These are phyloP conservation scores for Neckera pumila DNA, from an alignment of 225 moss, liverwort and hornwort genomes.

Conservation along the genomic window DNA sequence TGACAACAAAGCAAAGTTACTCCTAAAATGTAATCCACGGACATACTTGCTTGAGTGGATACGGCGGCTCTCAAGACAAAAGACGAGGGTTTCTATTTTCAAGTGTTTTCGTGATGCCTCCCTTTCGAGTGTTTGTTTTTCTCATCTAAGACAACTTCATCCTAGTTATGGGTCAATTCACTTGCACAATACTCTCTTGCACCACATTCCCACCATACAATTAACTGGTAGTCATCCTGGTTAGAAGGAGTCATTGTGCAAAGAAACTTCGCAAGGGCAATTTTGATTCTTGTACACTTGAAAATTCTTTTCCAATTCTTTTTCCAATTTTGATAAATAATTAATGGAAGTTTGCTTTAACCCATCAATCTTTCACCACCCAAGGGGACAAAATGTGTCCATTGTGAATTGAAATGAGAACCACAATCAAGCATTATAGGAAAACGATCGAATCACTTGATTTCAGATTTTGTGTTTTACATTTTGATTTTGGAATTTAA, in stretches of 20 bases:
- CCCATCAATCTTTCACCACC: too few species aligned
- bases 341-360: too few species aligned
- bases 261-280: too few species aligned
- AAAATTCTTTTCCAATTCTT: neutral
- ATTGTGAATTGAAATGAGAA: too few species aligned
- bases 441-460: too few species aligned
- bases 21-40: too few species aligned
- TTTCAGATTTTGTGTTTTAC: too few species aligned
- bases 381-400: too few species aligned
- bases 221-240: neutral
- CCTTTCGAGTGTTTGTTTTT: neutral
- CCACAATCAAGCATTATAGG: too few species aligned
- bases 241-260: neutral
- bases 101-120: neutral
- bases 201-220: neutral
- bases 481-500: too few species aligned
- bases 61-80: fast-evolving
- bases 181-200: neutral
- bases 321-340: neutral
- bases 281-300: neutral
- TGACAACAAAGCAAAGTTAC: neutral
- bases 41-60: neutral
- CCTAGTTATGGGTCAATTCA: neutral
- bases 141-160: neutral
- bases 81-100: neutral